Evolutionary conservation across 2,329 filamentous ascomycete genomes (phyloP).

Genomic region (Fusarium nodosum): DNA sequence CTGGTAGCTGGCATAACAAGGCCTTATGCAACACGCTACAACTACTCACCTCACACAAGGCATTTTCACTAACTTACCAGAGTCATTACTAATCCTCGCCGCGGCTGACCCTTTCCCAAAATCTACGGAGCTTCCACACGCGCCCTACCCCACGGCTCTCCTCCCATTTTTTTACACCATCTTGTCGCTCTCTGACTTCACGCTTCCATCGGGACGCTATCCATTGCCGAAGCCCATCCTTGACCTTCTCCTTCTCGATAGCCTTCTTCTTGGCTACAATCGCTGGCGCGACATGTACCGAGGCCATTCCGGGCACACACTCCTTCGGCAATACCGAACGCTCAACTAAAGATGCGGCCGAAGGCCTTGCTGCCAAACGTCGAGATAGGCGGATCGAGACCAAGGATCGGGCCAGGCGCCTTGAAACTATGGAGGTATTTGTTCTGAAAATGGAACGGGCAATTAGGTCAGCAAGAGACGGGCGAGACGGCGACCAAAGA

Average conservation of each 20-base stretch:
- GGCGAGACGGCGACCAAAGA: slow-evolving; percentile 69
- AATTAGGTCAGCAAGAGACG: slow-evolving; percentile 73
- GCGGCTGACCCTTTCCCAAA: slow-evolving; percentile 73
- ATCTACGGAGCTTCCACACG: slow-evolving; percentile 72
- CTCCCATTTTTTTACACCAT: slow-evolving; percentile 62
- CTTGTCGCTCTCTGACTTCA: slow-evolving; percentile 64
- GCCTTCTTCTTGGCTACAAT: slow-evolving; percentile 73
- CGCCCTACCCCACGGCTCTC: slow-evolving; percentile 67
- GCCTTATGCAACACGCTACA: background rate
- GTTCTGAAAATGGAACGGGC: slow-evolving; percentile 76
- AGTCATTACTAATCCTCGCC: slow-evolving; percentile 51
- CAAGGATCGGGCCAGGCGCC: slow-evolving; percentile 72
- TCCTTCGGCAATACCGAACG: slow-evolving; percentile 75
- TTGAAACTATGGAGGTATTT: slow-evolving; percentile 73
- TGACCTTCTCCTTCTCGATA: slow-evolving; percentile 76
- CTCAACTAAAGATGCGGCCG: slow-evolving; percentile 70
- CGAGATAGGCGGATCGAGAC: slow-evolving; percentile 75
- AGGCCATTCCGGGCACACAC: slow-evolving; percentile 65
- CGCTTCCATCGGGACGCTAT: slow-evolving; percentile 70
- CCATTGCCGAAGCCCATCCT: slow-evolving; percentile 75
- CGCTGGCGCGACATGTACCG: slow-evolving; percentile 66
- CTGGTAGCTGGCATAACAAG: background rate
- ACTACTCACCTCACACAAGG: slow-evolving; percentile 9
- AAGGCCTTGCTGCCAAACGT: slow-evolving; percentile 71
- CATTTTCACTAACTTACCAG: slow-evolving; percentile 40